Base-by-base conservation (phyloP, 345 rosid genomes). In the Noccaea caerulescens region DNA sequence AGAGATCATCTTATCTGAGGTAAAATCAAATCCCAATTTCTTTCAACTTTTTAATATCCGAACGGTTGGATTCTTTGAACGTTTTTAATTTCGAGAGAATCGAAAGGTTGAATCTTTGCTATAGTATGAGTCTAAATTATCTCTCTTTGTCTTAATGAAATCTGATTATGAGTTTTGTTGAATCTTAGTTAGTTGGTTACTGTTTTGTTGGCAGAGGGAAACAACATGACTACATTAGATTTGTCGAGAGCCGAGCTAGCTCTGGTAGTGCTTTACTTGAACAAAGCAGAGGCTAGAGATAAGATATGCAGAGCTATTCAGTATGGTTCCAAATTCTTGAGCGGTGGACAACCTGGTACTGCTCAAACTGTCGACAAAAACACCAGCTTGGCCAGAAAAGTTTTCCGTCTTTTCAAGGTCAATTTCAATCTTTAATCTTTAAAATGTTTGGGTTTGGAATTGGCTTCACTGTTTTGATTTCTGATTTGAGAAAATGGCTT, bases 271-370 rank as follows among this genome's bases (percentile, higher is more conserved):
- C 71, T 95, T 32, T 95, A 87, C 79, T 84, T 95, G 85, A 92
- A 88, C 74, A 92, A 92, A 84, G 98, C 96, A 75, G 99, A 92
- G 76, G 96, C 99, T 66, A 86, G 99, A 80, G 99, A 95, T 80
- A 95, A 95, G 97, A 88, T 95, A 58, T 95, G 98, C 73, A 85
- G 99, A 83, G 98, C 97, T 54, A 95, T 95, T 76, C 99, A 92
- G 41, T 92, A 87, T 70, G 99, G 99, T 75, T 92, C 98, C 1
- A 92, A 87, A 72, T 95, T 92, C 76, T 23, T 95, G 76, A 95
- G 99, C 45, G 46, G 82, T 58, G 99, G 99, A n/a, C 73, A 88
- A 63, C 87, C 99, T 73, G 96, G 99, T 73, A 87, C 94, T 0
- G 97, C 99, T 65, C 97, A 90, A 82, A 88, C 74, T 72, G 97